These are phyloP conservation scores for Halenospora varia DNA, from an alignment of 495 filamentous ascomycete species.

Conservation along the genomic window DNA sequence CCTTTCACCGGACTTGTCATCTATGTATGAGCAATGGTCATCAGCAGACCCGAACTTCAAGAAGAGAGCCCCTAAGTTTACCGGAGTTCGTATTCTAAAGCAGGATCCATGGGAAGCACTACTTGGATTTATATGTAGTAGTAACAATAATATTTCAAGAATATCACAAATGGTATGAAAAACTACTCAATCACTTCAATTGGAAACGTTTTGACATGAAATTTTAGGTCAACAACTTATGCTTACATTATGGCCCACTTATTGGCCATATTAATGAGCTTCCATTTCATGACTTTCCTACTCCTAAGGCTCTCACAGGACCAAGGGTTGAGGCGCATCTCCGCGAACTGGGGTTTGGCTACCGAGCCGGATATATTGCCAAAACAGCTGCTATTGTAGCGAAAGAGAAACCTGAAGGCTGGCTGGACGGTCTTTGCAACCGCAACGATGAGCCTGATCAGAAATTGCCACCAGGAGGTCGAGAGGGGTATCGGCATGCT, in stretches of 20 bases:
- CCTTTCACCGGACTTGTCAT: conserved; percentile 64
- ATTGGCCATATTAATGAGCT: conserved; percentile 66
- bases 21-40: conserved; percentile 86
- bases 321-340: conserved; percentile 72
- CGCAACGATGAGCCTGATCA: conserved; percentile 37
- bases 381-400: conserved; percentile 76
- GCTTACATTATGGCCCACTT: conserved; percentile 73
- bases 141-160: conserved; percentile 95
- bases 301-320: conserved; percentile 63
- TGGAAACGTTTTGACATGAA: background rate
- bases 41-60: conserved; percentile 83
- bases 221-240: conserved; percentile 74
- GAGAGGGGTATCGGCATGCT: conserved; percentile 62
- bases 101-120: conserved; percentile 97
- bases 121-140: conserved; percentile 93
- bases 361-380: conserved; percentile 86
- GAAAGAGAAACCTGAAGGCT: conserved; percentile 59
- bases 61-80: conserved; percentile 80
- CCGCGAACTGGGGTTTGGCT: conserved; percentile 85
- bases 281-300: conserved; percentile 84
- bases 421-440: conserved; percentile 74
- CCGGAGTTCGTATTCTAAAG: conserved; percentile 87
- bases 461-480: conserved; percentile 54
- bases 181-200: background rate
- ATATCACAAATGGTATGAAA: conserved; percentile 82